These are phyloP conservation scores for Coemansia sp. DNA, from an alignment of 192 early-diverging fungal species.

Conservation along the genomic window DNA sequence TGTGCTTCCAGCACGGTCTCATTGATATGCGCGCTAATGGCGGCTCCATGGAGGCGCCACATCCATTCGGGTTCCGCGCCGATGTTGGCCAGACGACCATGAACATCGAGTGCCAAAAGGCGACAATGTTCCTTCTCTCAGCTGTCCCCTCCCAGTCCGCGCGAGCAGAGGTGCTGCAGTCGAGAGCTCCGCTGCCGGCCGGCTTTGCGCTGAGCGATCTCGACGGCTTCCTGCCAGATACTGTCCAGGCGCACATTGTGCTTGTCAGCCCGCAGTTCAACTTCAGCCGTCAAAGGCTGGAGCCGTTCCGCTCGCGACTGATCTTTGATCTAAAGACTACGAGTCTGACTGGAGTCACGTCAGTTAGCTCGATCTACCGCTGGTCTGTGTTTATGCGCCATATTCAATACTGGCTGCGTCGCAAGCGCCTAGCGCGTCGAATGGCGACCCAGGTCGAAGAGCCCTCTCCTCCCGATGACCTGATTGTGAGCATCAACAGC, in stretches of 20 bases:
- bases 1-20: slow-evolving; percentile 20
- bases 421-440: slow-evolving; percentile 40
- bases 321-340: slow-evolving; percentile 34
- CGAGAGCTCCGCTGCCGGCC: background rate
- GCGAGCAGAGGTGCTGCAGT: slow-evolving; percentile 12
- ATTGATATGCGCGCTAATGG: slow-evolving; percentile 41
- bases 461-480: slow-evolving; percentile 35
- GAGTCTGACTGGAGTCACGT: slow-evolving; percentile 22
- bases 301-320: slow-evolving; percentile 36
- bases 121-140: slow-evolving; percentile 44
- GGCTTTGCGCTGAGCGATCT: slow-evolving; percentile 33
- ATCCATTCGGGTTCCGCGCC: slow-evolving; percentile 42
- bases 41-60: slow-evolving; percentile 46
- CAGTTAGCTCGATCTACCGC: slow-evolving; percentile 48
- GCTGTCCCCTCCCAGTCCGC: slow-evolving; percentile 31
- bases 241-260: slow-evolving; percentile 35
- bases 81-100: slow-evolving; percentile 32
- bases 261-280: slow-evolving; percentile 27
- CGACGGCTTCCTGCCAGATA: slow-evolving; percentile 34
- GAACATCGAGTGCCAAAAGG: slow-evolving; percentile 41
- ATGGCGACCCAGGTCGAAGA: slow-evolving; percentile 33
- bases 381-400: slow-evolving; percentile 57
- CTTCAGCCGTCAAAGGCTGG: slow-evolving; percentile 23
- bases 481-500: slow-evolving; percentile 40
- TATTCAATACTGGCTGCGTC: slow-evolving; percentile 49